Evolutionary conservation across 345 rosid genomes (phyloP), one percentile per base, ranked within the genome.

Genomic region (Microcos paniculata): DNA sequence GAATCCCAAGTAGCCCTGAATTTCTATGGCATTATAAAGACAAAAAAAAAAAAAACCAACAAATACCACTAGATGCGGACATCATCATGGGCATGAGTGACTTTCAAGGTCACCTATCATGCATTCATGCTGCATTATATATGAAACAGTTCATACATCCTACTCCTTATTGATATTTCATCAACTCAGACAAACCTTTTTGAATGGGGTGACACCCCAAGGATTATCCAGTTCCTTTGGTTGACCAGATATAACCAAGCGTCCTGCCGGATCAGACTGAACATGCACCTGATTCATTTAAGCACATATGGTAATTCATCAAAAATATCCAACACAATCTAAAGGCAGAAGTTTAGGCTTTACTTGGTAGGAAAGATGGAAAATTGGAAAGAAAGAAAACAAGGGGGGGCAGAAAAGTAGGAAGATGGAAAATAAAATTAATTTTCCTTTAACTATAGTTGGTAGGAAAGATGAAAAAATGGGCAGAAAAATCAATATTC

Each of bases 211-310:
- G 70, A 90, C 87, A 33, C 94, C 94, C 94, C 92, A 88, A 55
- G 90, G 92, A 79, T 90, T 90, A 78, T 90, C 89, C 71, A 85
- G 77, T 69, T 90, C 86, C 82, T 85, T 83, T 16, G 92, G 94
- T 49, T 93, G 76, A 64, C 94, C 94, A 19, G 91, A 82, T 87
- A 90, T 90, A 52, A 90, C 85, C 75, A 90, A 83, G 8, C 88
- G 91, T 53, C 94, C 92, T 23, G 83, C 90, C 69, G 94, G 92
- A 83, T 88, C 94, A n/a, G 92, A 87, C 73, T 90, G 94, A 76
- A 90, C 90, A 18, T 85, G 89, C 57, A 90, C 92, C 94, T 90
- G 88, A 62, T 57, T 59, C 53, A 70, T 53, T n/a, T 57, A 23
- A 28, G 21, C 8, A 73, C 10, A 46, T 4, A 42, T 11, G 7